phyloP scores from a whole-genome alignment of 495 filamentous ascomycete species.

The Podospora fimiseda region DNA sequence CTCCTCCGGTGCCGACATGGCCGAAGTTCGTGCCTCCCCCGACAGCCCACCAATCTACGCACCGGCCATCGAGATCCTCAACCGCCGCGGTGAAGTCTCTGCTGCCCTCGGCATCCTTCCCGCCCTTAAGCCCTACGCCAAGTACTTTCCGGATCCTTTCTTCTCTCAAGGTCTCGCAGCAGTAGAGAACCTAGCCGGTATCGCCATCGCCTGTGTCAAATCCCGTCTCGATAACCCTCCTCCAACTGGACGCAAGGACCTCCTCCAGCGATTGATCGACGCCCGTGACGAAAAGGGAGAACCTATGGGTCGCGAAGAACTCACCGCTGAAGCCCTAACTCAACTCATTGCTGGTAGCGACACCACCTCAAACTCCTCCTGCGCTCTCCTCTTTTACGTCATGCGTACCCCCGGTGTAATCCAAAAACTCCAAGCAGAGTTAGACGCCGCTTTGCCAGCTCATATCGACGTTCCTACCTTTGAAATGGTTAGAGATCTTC shows the following conservation, averaged over 20 bases:
- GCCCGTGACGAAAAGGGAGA: conserved; percentile 75
- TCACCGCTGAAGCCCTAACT: conserved; percentile 83
- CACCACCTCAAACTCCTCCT: conserved; percentile 85
- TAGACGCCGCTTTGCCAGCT: conserved; percentile 62
- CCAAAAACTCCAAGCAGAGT: conserved; percentile 59
- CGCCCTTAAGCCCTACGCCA: conserved; percentile 55
- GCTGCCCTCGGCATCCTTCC: conserved; percentile 58
- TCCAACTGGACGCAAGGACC: conserved; percentile 58
- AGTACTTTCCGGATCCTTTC: conserved; percentile 62
- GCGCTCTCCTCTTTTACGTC: conserved; percentile 75
- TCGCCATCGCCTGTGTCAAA: conserved; percentile 75
- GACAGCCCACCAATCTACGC: conserved; percentile 49
- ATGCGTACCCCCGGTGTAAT: conserved; percentile 65
- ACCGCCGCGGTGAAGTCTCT: conserved; percentile 62
- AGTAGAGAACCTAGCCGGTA: conserved; percentile 62
- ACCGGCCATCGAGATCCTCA: conserved; percentile 65
- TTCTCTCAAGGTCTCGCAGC: conserved; percentile 56
- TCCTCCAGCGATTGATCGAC: conserved; percentile 80
- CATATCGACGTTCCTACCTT: conserved; percentile 59
- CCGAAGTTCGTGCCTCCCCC: conserved; percentile 48
- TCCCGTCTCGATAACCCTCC: conserved; percentile 63
- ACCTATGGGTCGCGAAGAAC: conserved; percentile 65
- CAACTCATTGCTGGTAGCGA: conserved; percentile 89
- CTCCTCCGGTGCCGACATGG: conserved; percentile 52
- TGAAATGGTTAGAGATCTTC: conserved; percentile 66